Base-by-base conservation (phyloP, 495 filamentous ascomycete genomes). In the Talaromyces proteolyticus region DNA sequence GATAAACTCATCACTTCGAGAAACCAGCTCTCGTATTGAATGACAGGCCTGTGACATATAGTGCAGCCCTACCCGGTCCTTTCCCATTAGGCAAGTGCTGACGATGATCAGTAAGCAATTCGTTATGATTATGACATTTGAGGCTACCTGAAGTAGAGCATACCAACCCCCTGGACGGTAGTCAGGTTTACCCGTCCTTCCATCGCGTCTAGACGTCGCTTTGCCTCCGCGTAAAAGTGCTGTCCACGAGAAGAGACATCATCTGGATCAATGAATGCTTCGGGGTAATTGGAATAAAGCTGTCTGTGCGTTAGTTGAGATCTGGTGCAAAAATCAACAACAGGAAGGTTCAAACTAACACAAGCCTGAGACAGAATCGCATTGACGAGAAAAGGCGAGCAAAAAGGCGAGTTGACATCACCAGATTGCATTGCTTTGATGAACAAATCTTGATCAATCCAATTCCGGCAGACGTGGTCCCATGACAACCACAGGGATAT, bases 311-410 rank as follows among this genome's bases (percentile, higher is more conserved):
- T 2, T 5, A 10, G 20, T 1, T 42, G 40, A 10, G 8, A 22
- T 8, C 16, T 21, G 5, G 39, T 8, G 11, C 8, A 36, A 50
- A 12, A 17, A 24, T n/a, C 6, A 44, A 22, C 24, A 17, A 47
- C 19, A 19, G 40, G 25, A 42, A 3, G 38, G 11, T 22, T 2
- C 5, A 21, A 8, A 44, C 17, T 40, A 60, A 67, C 57, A 25
- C 40, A 51, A 17, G 67, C 65, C 12, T 59, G 52, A 7, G 68
- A 63, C 23, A 71, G 62, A 43, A 76, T 60, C n/a, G 55, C 56
- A 42, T 76, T 74, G 19, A 76, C 68, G 7, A 76, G 62, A 39
- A 73, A 61, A 0, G 69, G 57, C 3, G 72, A 71, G 56, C 69
- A 76, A 43, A 68, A 71, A 19, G 41, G 47, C 1, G 55, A 59